Evolutionary conservation across 1,139 yeast genomes (phyloP), one percentile per base, ranked within the genome.

Genomic region (Casaregolazyma suthepensis): DNA sequence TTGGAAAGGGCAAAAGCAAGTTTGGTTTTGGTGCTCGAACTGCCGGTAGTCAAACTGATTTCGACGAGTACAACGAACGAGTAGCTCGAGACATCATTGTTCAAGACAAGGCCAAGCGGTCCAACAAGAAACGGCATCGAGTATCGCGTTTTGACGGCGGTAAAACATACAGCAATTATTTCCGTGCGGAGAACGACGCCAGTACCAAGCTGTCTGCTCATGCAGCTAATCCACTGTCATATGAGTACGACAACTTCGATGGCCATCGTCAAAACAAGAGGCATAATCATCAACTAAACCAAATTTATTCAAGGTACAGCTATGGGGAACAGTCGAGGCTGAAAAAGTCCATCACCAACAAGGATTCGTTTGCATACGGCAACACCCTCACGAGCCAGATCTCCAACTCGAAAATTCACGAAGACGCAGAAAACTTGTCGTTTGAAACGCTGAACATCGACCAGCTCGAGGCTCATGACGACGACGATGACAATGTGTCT

Each of bases 31-130:
- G 48, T 17, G 38, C 22, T n/a, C 23, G 19, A n/a, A 38, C 12
- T 10, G 29, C 37, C 5, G 18, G 52, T 13, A 46, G 46, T 35
- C 46, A 51, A n/a, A 52, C 38, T 23, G 79, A 76, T 49, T 76
- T 74, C 57, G 74, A 71, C 22, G 63, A 61, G 22, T 76, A 74
- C 56, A 71, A 71, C 46, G 66, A 61, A 15, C 58, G 66, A 29
- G 63, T 74, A 0, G 68, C 69, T 18, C 59, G 66, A 37, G 75
- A 73, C 43, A 67, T 73, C n/a, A 59, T 63, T 17, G 58, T 72
- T 6, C 61, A 63, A 49, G 65, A 63, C 43, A 65, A 63, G 55
- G 60, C 55, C 1, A 65, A 64, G 31, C 55, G 62, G 15, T 54
- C 61, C 18, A 61, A 64, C 7, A 56, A 59, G 48, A 54, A 56